phyloP scores from a whole-genome alignment of 2,329 filamentous ascomycete species.

The Blastomyces emzantsi region DNA sequence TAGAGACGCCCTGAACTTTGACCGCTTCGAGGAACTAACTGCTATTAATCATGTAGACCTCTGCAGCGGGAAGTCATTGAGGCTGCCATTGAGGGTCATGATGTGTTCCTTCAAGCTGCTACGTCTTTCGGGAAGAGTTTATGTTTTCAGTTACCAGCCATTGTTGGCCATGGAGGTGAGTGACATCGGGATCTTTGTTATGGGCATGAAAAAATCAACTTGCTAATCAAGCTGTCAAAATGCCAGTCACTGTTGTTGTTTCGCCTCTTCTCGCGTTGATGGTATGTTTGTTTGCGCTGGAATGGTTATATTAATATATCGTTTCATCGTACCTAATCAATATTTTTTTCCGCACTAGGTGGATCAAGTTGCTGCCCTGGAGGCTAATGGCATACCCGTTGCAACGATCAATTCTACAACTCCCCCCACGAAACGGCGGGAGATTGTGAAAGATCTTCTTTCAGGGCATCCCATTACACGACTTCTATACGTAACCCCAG shows the following conservation, averaged over 20 bases:
- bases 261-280: conserved; percentile 85
- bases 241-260: conserved; percentile 73
- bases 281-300: conserved; percentile 64
- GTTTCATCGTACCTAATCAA: conserved; percentile 56
- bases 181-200: conserved; percentile 18
- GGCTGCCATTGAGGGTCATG: conserved; percentile 68
- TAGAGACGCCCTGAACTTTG: background rate
- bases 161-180: conserved; percentile 77
- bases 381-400: conserved; percentile 64
- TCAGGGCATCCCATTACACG: conserved; percentile 77
- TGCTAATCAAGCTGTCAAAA: conserved; percentile 16
- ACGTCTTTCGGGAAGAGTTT: conserved; percentile 81
- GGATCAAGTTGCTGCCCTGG: conserved; percentile 80
- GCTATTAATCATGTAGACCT: conserved; percentile 47
- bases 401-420: conserved; percentile 84
- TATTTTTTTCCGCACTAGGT: conserved; percentile 46
- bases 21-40: background rate
- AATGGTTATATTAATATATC: conserved; percentile 66
- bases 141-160: conserved; percentile 89
- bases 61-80: conserved; percentile 80
- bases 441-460: conserved; percentile 70
- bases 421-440: conserved; percentile 51
- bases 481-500: conserved; percentile 87
- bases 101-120: conserved; percentile 84
- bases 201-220: background rate